phyloP scores from a whole-genome alignment of 768 basidiomycete genomes.

The Kondoa malvinella region DNA sequence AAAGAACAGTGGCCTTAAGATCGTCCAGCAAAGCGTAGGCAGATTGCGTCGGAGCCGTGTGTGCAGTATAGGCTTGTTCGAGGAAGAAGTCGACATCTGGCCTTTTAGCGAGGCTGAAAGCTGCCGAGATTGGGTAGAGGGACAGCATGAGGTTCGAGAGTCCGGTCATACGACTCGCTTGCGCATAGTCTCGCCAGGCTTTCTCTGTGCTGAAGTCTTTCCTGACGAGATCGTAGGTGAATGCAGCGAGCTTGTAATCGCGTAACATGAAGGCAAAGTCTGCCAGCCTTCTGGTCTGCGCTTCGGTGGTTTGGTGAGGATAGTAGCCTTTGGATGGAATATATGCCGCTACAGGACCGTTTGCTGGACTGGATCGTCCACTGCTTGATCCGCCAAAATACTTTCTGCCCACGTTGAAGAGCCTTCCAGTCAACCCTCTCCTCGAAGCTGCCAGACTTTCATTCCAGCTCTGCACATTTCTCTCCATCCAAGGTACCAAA shows the following conservation, averaged over 20 bases:
- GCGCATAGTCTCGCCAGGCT: slow-evolving; percentile 33
- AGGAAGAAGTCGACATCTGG: slow-evolving; percentile 26
- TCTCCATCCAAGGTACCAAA: slow-evolving; percentile 92
- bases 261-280: slow-evolving; percentile 88
- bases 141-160: slow-evolving; percentile 37
- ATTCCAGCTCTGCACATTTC: slow-evolving; percentile 81
- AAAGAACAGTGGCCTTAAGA: slow-evolving; percentile 30
- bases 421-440: slow-evolving; percentile 32
- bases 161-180: slow-evolving; percentile 60
- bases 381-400: slow-evolving; percentile 32
- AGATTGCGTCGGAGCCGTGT: slow-evolving; percentile 18
- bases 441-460: slow-evolving; percentile 38
- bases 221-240: slow-evolving; percentile 68
- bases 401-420: slow-evolving; percentile 35
- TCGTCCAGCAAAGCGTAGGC: slow-evolving; percentile 28
- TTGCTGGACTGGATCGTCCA: slow-evolving; percentile 14
- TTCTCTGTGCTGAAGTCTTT: slow-evolving; percentile 45
- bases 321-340: slow-evolving; percentile 33
- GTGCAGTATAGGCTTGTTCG: slow-evolving; percentile 27
- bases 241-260: slow-evolving; percentile 66
- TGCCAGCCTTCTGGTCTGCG: slow-evolving; percentile 53
- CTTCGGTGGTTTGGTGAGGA: slow-evolving; percentile 28
- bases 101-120: slow-evolving; percentile 1
- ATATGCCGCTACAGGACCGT: slow-evolving; percentile 20
- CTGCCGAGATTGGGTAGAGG: slow-evolving; percentile 21